Evolutionary conservation across 305 asterid species (phyloP), one percentile per base, ranked within the genome.

Genomic region (Rubia occidens): DNA sequence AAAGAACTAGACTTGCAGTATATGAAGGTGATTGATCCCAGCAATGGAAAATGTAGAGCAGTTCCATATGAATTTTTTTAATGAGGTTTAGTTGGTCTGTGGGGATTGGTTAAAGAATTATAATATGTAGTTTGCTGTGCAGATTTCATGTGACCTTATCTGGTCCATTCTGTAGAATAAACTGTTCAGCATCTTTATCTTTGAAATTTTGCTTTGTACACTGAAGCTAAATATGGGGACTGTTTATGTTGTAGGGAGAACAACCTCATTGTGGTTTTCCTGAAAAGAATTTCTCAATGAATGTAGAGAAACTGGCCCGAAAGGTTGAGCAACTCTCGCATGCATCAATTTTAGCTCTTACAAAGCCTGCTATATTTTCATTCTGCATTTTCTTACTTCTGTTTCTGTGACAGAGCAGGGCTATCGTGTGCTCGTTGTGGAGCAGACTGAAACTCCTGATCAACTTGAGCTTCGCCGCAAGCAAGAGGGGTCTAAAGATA

Each of bases 241-340:
- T 81, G 71, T 71, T 82, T 20, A 70, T 76, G 43, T 72, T 77
- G 70, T 35, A 91, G 99, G 99, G 99, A 72, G 97, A 94, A 45
- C 99, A 94, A 82, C 99, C 99, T 62, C 99, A 94, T 78, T 94
- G 99, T 85, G 97, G 99, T 67, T 94, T 94, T 82, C 99, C 99
- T 70, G 99, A 94, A 82, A 94, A 85, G 81, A 91, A 91, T 87
- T 94, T 89, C 83, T 81, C 93, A 63, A 62, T 82, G 78, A 86
- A 94, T 73, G 82, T 86, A 44, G 97, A 94, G 86, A 91, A 91
- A 85, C 83, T 94, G 74, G 96, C 99, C 35, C 85, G 78, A 71
- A 94, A 91, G 99, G 99, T 94, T 79, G 70, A 60, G 37, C 70
- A 63, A 29, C 76, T 63, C 49, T 61, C 26, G 17, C 47, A 60